A percentile compares a stretch with the other conserved stretches of the same genome.
Conservation (phyloP, 2,329 filamentous ascomycete genomes). For the Colletotrichum navitas region DNA sequence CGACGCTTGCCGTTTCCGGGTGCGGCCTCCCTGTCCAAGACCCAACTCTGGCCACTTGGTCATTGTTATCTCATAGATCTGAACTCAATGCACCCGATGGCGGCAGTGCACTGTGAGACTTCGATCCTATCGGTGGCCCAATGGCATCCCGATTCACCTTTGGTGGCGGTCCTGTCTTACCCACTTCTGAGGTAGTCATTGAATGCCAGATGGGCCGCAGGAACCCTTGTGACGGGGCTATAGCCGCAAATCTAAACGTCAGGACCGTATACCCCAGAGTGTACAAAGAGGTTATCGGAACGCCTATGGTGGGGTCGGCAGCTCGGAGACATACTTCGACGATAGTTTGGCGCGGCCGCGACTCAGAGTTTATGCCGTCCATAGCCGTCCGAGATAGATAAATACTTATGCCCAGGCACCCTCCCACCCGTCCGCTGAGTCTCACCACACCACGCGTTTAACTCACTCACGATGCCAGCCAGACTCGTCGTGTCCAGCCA, state of each 20-base stretch:
- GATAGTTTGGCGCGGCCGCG: slow-evolving; percentile 22
- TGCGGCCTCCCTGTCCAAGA: slow-evolving; percentile 1
- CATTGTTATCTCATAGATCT: slow-evolving; percentile 39
- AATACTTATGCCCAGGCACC: slow-evolving; percentile 27
- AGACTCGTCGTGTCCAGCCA: slow-evolving; percentile 16
- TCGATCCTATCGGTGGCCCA: slow-evolving; percentile 17
- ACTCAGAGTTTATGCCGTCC: slow-evolving; percentile 36
- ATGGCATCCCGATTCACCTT: neutral
- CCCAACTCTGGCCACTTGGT: slow-evolving; percentile 11
- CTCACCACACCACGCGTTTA: neutral
- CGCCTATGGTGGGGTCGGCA: slow-evolving; percentile 11
- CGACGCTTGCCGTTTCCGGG: slow-evolving; percentile 22
- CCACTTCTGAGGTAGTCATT: slow-evolving; percentile 16
- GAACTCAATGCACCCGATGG: slow-evolving; percentile 17
- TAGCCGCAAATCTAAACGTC: slow-evolving; percentile 22
- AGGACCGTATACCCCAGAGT: neutral
- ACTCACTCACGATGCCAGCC: slow-evolving; percentile 26
- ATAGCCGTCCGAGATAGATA: slow-evolving; percentile 31
- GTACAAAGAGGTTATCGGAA: slow-evolving; percentile 23
- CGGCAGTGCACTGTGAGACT: slow-evolving; percentile 9
- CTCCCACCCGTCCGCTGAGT: neutral
- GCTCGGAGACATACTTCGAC: slow-evolving; percentile 25
- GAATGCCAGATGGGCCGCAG: slow-evolving; percentile 24
- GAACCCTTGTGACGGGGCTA: slow-evolving; percentile 8
- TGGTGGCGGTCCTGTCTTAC: slow-evolving; percentile 7